phyloP scores from a whole-genome alignment of 83 land plant species.

The Diphasiastrum complanatum region DNA sequence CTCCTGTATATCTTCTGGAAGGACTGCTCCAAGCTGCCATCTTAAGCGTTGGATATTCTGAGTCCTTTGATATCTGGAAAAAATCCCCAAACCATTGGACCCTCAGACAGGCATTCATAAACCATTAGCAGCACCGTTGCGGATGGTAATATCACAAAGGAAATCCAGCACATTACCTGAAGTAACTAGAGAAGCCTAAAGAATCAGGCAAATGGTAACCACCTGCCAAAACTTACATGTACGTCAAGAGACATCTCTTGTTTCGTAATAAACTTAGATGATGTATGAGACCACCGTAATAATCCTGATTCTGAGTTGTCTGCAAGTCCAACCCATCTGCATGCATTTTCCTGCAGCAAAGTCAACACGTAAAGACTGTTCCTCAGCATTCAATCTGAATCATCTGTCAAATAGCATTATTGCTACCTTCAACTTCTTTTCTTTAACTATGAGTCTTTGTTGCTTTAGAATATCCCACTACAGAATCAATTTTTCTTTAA shows the following conservation, averaged over 20 bases:
- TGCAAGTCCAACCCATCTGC: conserved; percentile 58
- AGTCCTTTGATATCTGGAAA: conserved; percentile 65
- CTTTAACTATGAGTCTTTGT: too few species aligned
- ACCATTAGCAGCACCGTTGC: neutral
- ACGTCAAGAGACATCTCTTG: conserved; percentile 89
- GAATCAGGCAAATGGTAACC: too few species aligned
- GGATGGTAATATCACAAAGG: conserved; percentile 1
- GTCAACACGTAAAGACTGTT: neutral
- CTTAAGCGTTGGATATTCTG: conserved; percentile 55
- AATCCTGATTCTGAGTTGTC: conserved; percentile 63
- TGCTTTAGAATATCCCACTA: too few species aligned
- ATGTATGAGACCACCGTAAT: conserved; percentile 77
- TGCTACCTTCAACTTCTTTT: too few species aligned
- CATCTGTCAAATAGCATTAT: too few species aligned
- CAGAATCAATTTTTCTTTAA: too few species aligned
- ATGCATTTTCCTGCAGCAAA: conserved; percentile 53
- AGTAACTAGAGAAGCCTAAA: neutral
- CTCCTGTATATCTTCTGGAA: conserved; percentile 72
- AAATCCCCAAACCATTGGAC: neutral
- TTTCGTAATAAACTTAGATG: conserved; percentile 74
- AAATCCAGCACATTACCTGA: neutral
- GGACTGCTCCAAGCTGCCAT: conserved; percentile 82
- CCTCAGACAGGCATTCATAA: neutral
- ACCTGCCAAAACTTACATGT: conserved; percentile 64
- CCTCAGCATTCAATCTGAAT: too few species aligned